Evolutionary conservation across 495 filamentous ascomycete genomes (phyloP).

Genomic region (Astrothelium subdiscretum): DNA sequence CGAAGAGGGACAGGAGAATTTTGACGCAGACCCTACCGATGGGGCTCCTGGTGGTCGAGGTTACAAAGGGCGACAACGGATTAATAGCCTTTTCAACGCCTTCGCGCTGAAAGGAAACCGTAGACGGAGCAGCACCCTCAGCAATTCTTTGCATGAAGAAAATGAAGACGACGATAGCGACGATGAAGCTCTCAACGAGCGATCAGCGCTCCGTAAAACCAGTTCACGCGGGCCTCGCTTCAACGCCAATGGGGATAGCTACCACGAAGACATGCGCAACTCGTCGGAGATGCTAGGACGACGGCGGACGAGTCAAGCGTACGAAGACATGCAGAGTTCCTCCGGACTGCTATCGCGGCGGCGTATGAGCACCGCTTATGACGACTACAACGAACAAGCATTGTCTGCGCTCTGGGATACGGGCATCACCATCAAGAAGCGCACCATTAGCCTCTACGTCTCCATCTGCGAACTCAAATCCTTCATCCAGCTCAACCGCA

Average conservation of each 20-base stretch:
- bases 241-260: slow-evolving; percentile 20
- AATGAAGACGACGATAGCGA: slow-evolving; percentile 41
- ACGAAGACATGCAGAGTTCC: slow-evolving; percentile 42
- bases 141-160: slow-evolving; percentile 32
- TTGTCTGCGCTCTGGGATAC: slow-evolving; percentile 61
- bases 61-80: slow-evolving; percentile 30
- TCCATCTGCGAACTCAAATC: slow-evolving; percentile 92
- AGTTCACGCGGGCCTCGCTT: neutral
- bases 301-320: slow-evolving; percentile 19
- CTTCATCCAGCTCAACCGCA: slow-evolving; percentile 91
- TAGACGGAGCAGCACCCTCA: slow-evolving; percentile 39
- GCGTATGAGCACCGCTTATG: slow-evolving; percentile 45
- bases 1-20: slow-evolving; percentile 47
- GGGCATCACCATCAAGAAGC: slow-evolving; percentile 81
- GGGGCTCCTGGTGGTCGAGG: slow-evolving; percentile 36
- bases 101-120: slow-evolving; percentile 23
- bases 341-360: slow-evolving; percentile 42
- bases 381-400: slow-evolving; percentile 66
- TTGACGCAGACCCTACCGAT: slow-evolving; percentile 43
- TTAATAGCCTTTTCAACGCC: slow-evolving; percentile 35
- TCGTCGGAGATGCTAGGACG: slow-evolving; percentile 8
- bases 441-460: slow-evolving; percentile 76
- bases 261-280: slow-evolving; percentile 16
- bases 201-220: slow-evolving; percentile 33
- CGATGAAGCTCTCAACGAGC: slow-evolving; percentile 61